Evolutionary conservation across 2,329 filamentous ascomycete genomes (phyloP), one percentile per base, ranked within the genome.

Genomic region (Achaetomium macrosporum): DNA sequence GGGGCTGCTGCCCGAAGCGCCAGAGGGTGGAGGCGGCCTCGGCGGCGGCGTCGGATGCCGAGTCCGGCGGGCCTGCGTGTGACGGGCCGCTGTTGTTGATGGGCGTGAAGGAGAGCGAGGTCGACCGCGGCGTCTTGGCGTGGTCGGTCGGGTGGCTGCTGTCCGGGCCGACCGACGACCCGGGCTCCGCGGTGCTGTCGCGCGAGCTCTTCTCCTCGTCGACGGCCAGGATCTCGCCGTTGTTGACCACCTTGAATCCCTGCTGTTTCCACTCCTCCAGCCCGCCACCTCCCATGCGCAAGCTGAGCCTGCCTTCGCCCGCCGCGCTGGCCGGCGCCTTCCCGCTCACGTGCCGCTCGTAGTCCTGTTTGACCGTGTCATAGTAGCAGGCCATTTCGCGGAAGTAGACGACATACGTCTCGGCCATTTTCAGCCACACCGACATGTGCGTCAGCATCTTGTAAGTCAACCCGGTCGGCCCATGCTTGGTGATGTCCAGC

Each of bases 331-430:
- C 48, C 17, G 50, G 55, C 17, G 53, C 51, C 15, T 63, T 65
- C 43, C 64, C 60, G 16, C 61, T 54, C 15, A 64, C 58, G 51
- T 68, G 65, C 60, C 53, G 62, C 30, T 64, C 61, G 55, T 75
- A 78, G 54, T 82, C 76, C 30, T 69, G 68, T 61, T 75, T 79
- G 55, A 81, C 73, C 1, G 65, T 68, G 2, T 69, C 63, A 57
- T 80, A 83, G 59, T 78, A 83, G 3, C 65, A 64, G 57, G 79
- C 73, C 70, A 81, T 77, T 15, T 76, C 73, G 29, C 70, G 68
- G 51, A 84, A 74, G 8, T 79, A 77, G 43, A 67, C 69, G 51
- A 77, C 72, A 65, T 82, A 84, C 3, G 75, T 76, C 30, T 72
- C 71, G 1, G 79, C 80, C 77, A 83, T 81, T 50, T 75, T 74